Percentiles rank a stretch among this genome's conserved stretches.
Conservation (phyloP, 2,329 filamentous ascomycete genomes). For the Talaromyces albobiverticillius region DNA sequence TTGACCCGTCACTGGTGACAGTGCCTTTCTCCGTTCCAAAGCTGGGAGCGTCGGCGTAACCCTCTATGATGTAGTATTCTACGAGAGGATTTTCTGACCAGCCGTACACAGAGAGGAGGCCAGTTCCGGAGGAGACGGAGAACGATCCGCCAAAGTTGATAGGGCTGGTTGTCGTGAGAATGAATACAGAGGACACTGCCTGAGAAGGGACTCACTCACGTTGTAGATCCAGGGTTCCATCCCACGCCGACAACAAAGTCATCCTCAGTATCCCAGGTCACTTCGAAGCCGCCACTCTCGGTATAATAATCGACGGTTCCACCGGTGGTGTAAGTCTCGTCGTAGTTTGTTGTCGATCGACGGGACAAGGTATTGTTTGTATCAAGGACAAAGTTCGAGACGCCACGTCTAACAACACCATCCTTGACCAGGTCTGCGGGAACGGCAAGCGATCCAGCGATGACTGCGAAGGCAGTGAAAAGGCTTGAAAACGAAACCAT, state of each 20-base stretch:
- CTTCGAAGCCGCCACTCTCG: slow-evolving; percentile 44
- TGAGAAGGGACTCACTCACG: slow-evolving; percentile 34
- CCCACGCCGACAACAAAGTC: slow-evolving; percentile 60
- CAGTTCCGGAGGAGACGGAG: slow-evolving; percentile 28
- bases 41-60: slow-evolving; percentile 30
- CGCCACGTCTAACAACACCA: background rate
- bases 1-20: slow-evolving; percentile 34
- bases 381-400: slow-evolving; percentile 5
- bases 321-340: slow-evolving; percentile 19
- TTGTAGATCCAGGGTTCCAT: slow-evolving; percentile 52
- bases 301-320: slow-evolving; percentile 47
- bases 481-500: slow-evolving; percentile 9
- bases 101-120: slow-evolving; percentile 38
- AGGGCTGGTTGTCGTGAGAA: background rate
- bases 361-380: background rate
- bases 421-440: slow-evolving; percentile 2
- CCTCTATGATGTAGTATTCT: slow-evolving; percentile 39
- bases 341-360: slow-evolving; percentile 7
- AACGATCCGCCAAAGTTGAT: slow-evolving; percentile 29
- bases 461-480: background rate
- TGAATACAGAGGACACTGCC: background rate
- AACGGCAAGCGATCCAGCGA: slow-evolving; percentile 1
- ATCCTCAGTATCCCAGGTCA: slow-evolving; percentile 46
- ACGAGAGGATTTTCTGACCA: slow-evolving; percentile 38
- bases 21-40: slow-evolving; percentile 31